These are phyloP conservation scores for Fraxinus sp. DNA, from an alignment of 305 asterid species.

Conservation along the genomic window DNA sequence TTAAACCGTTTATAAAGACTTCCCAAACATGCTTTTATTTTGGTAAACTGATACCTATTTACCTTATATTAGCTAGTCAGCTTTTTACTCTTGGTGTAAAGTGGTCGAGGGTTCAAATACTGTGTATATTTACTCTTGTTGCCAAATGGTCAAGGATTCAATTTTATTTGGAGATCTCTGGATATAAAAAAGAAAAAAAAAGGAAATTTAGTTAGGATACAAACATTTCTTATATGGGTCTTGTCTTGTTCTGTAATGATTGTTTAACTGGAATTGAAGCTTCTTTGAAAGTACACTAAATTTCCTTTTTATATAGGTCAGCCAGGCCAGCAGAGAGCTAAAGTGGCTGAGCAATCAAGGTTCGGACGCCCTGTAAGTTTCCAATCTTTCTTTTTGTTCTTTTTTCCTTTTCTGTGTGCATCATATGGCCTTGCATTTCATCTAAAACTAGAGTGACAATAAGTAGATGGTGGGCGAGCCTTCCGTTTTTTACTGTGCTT, in stretches of 20 bases:
- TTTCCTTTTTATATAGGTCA: constrained; percentile 45
- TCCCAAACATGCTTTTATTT: neutral
- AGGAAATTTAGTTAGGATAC: neutral
- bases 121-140: neutral
- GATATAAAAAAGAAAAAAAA: neutral
- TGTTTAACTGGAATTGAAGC: neutral
- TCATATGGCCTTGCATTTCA: neutral
- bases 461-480: neutral
- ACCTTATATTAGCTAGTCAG: neutral
- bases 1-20: too few species aligned
- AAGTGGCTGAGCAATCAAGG: constrained; percentile 72
- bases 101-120: neutral
- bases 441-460: neutral
- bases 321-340: constrained; percentile 73
- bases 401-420: neutral
- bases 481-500: neutral
- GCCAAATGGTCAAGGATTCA: neutral
- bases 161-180: neutral
- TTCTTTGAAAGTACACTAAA: neutral
- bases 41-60: neutral
- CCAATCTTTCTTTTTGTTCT: neutral
- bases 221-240: neutral
- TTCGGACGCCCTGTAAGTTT: constrained; percentile 82
- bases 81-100: neutral
- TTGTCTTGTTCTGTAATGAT: neutral